Conservation (phyloP, 2,329 filamentous ascomycete genomes). For the Hymenoscyphus fraxineus region DNA sequence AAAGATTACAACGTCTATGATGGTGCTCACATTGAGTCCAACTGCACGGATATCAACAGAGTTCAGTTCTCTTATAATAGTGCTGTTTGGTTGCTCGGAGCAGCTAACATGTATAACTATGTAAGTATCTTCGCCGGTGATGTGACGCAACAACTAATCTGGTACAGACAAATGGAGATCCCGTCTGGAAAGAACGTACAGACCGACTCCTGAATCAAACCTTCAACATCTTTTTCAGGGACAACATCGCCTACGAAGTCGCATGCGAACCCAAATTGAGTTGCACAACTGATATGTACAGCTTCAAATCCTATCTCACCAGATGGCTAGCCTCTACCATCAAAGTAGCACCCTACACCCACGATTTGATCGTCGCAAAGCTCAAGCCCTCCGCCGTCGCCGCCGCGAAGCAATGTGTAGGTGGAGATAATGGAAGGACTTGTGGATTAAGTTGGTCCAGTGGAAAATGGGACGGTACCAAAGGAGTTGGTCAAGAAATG, state of each 20-base stretch:
- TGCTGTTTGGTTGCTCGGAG: constrained; percentile 58
- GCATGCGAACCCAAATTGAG: constrained; percentile 52
- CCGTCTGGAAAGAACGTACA: constrained; percentile 38
- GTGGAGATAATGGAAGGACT: constrained; percentile 55
- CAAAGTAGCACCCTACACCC: constrained; percentile 57
- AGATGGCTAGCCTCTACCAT: constrained; percentile 57
- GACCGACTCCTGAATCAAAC: constrained; percentile 35
- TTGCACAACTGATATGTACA: constrained; percentile 61
- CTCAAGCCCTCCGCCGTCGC: constrained; percentile 51
- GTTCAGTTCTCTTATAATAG: constrained; percentile 69
- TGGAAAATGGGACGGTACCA: constrained; percentile 40
- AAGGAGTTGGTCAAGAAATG: constrained; percentile 62
- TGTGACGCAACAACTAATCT: constrained; percentile 36
- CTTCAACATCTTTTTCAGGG: constrained; percentile 39
- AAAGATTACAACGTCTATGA: constrained; percentile 53
- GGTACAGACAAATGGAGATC: constrained; percentile 35
- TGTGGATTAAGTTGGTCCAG: constrained; percentile 60
- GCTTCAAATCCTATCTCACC: constrained; percentile 63
- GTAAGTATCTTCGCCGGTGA: constrained; percentile 56
- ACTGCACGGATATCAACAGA: constrained; percentile 51
- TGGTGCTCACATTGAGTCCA: constrained; percentile 44
- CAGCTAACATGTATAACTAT: constrained; percentile 46
- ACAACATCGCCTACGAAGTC: constrained; percentile 56
- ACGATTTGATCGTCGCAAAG: constrained; percentile 49
- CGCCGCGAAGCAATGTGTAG: constrained; percentile 56